These are phyloP conservation scores for Solanum paucissectum DNA, from an alignment of 257 asterid genomes.

Conservation along the genomic window DNA sequence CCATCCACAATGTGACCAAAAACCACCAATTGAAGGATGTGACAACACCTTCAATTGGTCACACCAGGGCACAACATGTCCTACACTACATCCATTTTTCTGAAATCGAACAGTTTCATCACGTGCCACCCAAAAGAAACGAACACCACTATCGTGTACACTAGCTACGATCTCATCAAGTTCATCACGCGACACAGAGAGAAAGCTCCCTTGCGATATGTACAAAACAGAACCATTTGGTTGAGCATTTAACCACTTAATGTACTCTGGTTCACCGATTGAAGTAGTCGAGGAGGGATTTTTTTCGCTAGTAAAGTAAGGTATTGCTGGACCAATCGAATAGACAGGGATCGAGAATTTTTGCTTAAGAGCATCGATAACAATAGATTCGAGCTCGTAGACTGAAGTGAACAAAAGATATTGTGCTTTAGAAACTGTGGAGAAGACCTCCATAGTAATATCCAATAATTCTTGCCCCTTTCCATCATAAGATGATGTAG, in stretches of 20 bases:
- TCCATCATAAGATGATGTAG: conserved; percentile 3
- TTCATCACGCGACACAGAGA: conserved; percentile 30
- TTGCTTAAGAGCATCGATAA: conserved; percentile 18
- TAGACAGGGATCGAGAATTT: conserved; percentile 15
- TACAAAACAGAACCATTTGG: conserved; percentile 40
- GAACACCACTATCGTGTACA: conserved; percentile 24
- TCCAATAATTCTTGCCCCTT: conserved; percentile 6
- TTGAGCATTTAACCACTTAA: conserved; percentile 44
- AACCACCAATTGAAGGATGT: conserved; percentile 51
- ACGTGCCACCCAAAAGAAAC: conserved; percentile 48
- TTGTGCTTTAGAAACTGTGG: conserved; percentile 17
- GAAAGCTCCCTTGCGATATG: conserved; percentile 51
- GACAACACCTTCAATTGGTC: conserved; percentile 44
- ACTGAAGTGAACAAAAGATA: conserved; percentile 32
- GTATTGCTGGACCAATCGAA: conserved; percentile 34
- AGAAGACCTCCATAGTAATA: neutral
- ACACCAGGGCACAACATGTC: conserved; percentile 56
- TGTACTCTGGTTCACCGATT: neutral
- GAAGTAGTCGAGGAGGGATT: neutral
- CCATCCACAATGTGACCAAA: conserved; percentile 75
- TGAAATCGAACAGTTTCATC: conserved; percentile 7
- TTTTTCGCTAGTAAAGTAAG: neutral
- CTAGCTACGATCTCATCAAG: conserved; percentile 40
- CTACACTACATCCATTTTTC: conserved; percentile 2
- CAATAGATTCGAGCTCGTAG: conserved; percentile 36